A percentile compares a stretch with the other conserved stretches of the same genome.
These are phyloP conservation scores for Patellifolia procumbens DNA, from an alignment of 179 eudicot genomes.

Conservation along the genomic window DNA sequence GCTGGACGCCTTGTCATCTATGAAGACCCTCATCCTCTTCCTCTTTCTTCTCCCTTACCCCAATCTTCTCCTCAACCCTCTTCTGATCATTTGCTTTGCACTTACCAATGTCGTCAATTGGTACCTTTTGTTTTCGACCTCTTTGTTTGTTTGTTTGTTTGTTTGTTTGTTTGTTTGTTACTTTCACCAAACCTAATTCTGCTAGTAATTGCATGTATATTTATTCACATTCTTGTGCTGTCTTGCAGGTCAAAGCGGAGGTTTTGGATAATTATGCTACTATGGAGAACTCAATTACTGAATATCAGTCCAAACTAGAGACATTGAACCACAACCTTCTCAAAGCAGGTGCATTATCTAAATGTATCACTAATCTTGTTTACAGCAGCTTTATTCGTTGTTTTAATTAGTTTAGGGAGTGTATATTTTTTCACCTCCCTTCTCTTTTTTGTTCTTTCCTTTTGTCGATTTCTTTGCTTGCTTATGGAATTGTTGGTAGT, in stretches of 20 bases:
- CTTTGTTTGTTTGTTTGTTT: neutral
- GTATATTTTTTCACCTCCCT: neutral
- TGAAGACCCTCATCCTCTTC: slow-evolving; percentile 59
- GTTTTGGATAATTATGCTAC: slow-evolving; percentile 68
- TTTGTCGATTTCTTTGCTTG: neutral
- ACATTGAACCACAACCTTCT: slow-evolving; percentile 48
- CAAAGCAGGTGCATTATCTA: slow-evolving; percentile 54
- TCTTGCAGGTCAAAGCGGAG: slow-evolving; percentile 73
- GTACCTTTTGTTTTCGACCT: slow-evolving; percentile 28
- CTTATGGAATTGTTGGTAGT: neutral
- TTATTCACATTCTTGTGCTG: neutral
- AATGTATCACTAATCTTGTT: neutral
- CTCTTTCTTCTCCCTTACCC: slow-evolving; percentile 21
- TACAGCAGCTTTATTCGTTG: too few relatives aligned
- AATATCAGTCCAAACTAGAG: slow-evolving; percentile 64
- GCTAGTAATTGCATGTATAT: too few relatives aligned
- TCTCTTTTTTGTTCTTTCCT: neutral
- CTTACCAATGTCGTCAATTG: slow-evolving; percentile 94
- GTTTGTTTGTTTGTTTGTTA: too few relatives aligned
- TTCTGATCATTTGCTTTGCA: slow-evolving; percentile 80
- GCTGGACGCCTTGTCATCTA: slow-evolving; percentile 51
- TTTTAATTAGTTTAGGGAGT: neutral
- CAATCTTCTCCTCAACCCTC: slow-evolving; percentile 50
- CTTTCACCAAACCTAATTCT: too few relatives aligned
- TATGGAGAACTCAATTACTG: slow-evolving; percentile 72